phyloP scores from a whole-genome alignment of 2,329 filamentous ascomycete genomes.

The Tolypocladium endophyticum region DNA sequence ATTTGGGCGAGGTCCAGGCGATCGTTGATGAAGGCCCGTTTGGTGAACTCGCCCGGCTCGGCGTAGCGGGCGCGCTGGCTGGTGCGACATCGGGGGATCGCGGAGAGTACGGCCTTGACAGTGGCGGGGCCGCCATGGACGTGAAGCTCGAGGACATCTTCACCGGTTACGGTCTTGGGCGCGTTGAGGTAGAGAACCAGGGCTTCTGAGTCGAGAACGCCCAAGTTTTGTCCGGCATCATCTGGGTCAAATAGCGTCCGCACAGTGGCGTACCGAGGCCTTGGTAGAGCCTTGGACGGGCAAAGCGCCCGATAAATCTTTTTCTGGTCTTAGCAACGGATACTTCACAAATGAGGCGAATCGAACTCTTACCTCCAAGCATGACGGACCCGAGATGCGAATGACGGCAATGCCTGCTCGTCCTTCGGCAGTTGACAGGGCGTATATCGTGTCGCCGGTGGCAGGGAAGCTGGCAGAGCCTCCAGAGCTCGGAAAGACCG shows the following conservation, averaged over 20 bases:
- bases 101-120: constrained; percentile 72
- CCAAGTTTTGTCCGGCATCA: constrained; percentile 7
- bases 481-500: neutral
- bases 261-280: constrained; percentile 53
- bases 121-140: constrained; percentile 89
- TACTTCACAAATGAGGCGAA: constrained; percentile 6
- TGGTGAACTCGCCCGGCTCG: constrained; percentile 91
- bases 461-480: constrained; percentile 4
- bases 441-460: constrained; percentile 66
- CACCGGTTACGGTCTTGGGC: constrained; percentile 78
- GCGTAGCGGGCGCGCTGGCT: constrained; percentile 61
- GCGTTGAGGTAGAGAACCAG: constrained; percentile 73
- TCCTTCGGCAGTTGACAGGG: constrained; percentile 76
- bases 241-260: constrained; percentile 58
- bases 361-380: constrained; percentile 43
- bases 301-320: constrained; percentile 43
- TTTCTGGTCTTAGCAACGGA: neutral
- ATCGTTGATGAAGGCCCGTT: constrained; percentile 79
- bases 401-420: constrained; percentile 86
- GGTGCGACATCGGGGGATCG: constrained; percentile 49
- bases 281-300: constrained; percentile 31
- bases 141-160: constrained; percentile 86
- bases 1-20: constrained; percentile 80
- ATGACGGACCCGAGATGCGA: constrained; percentile 72
- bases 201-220: constrained; percentile 69